Conservation (phyloP, 1,284 basidiomycete genomes). For the Peniophora sp. region DNA sequence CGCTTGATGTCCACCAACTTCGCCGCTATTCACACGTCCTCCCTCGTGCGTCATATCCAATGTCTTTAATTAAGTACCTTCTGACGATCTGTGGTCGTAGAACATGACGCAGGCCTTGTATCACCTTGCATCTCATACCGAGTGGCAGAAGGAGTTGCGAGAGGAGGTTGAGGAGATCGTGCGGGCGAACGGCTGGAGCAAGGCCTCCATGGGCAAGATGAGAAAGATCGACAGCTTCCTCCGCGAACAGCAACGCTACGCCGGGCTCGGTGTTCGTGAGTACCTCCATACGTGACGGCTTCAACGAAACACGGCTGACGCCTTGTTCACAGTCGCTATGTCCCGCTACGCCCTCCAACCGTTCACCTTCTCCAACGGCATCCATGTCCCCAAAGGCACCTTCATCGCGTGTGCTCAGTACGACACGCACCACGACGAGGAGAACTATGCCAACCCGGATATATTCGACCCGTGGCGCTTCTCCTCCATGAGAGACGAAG, state of each 20-base stretch:
- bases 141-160: conserved; percentile 28
- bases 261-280: background rate
- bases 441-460: conserved; percentile 21
- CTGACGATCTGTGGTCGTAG: conserved; percentile 7
- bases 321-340: conserved; percentile 20
- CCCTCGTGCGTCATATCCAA: conserved; percentile 29
- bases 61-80: conserved; percentile 5
- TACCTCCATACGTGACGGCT: background rate
- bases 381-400: conserved; percentile 29
- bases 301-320: conserved; percentile 15
- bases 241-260: conserved; percentile 3
- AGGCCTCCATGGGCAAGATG: conserved; percentile 22
- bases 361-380: conserved; percentile 34
- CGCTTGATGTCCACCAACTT: conserved; percentile 38
- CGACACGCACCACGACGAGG: conserved; percentile 27
- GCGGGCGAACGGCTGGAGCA: conserved; percentile 26
- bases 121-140: conserved; percentile 27
- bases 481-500: conserved; percentile 14
- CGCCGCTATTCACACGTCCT: conserved; percentile 31
- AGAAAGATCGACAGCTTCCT: conserved; percentile 9
- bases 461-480: conserved; percentile 33
- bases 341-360: conserved; percentile 27
- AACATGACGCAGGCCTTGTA: conserved; percentile 29
- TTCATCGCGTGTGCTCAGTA: conserved; percentile 22
- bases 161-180: conserved; percentile 26